These are phyloP conservation scores for Xerocomus spinulosus DNA, from an alignment of 768 basidiomycete species.

Conservation along the genomic window DNA sequence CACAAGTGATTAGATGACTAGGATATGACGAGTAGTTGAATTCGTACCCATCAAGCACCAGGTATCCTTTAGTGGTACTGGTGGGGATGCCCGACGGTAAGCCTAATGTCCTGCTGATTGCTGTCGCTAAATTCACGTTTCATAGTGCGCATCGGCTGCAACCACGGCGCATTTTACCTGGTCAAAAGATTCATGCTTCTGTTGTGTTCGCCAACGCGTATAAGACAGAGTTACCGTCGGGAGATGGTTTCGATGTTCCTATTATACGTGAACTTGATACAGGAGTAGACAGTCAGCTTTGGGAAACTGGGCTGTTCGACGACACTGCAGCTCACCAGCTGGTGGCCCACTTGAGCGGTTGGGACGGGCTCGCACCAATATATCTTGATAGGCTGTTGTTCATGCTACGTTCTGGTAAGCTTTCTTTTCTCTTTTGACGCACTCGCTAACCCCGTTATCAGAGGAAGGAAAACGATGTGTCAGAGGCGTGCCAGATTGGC, in stretches of 20 bases:
- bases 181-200: constrained; percentile 24
- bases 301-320: constrained; percentile 20
- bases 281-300: constrained; percentile 5
- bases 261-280: neutral
- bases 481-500: constrained; percentile 10
- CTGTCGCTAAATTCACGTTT: neutral
- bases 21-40: constrained; percentile 13
- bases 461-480: constrained; percentile 17
- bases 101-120: neutral
- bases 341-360: constrained; percentile 2
- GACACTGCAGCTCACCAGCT: constrained; percentile 12
- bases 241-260: constrained; percentile 21
- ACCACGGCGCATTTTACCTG: constrained; percentile 24
- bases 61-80: constrained; percentile 16
- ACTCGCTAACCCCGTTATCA: neutral
- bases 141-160: constrained; percentile 11
- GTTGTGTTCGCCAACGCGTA: constrained; percentile 19
- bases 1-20: constrained; percentile 16
- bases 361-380: constrained; percentile 1
- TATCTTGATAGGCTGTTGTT: constrained; percentile 7
- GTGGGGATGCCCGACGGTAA: constrained; percentile 16
- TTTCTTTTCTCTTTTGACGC: neutral
- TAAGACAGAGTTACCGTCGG: constrained; percentile 11
- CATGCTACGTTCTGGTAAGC: constrained; percentile 4
- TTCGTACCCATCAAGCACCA: constrained; percentile 22